Percentiles rank a stretch among this genome's conserved stretches.
phyloP scores from a whole-genome alignment of 441 rosid genomes.

The Macaranga tanarius region DNA sequence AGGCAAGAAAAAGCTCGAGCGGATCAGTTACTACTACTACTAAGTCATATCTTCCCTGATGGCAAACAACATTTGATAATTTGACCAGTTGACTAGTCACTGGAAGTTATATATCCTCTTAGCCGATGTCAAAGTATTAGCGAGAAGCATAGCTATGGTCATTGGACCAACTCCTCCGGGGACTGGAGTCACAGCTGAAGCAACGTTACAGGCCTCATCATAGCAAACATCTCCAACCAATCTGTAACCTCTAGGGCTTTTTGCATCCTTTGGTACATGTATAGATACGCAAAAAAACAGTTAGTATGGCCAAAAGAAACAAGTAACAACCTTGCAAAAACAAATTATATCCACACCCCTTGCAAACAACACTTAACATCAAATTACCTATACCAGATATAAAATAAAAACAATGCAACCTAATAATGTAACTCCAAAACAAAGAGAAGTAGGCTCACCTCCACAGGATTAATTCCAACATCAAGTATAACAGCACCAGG shows the following conservation, averaged over 20 bases:
- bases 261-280: slow-evolving; percentile 47
- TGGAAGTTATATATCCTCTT: slow-evolving; percentile 53
- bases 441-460: slow-evolving; percentile 39
- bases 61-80: background rate
- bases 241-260: slow-evolving; percentile 57
- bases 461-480: slow-evolving; percentile 86
- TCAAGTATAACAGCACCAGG: slow-evolving; percentile 87
- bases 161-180: slow-evolving; percentile 96
- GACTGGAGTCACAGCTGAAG: slow-evolving; percentile 81
- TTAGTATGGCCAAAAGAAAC: slow-evolving; percentile 5
- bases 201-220: slow-evolving; percentile 72
- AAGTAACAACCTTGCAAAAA: background rate
- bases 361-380: background rate
- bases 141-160: slow-evolving; percentile 91
- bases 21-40: background rate
- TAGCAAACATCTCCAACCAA: slow-evolving; percentile 82
- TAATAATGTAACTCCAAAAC: background rate
- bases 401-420: background rate
- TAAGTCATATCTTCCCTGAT: background rate
- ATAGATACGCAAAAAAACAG: background rate
- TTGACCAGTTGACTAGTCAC: slow-evolving; percentile 28
- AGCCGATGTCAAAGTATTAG: slow-evolving; percentile 69
- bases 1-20: background rate
- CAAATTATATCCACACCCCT: background rate
- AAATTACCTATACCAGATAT: background rate